Evolutionary conservation across 1,284 basidiomycete genomes (phyloP), one percentile per base, ranked within the genome.

Genomic region (Ganoderma meredithae): DNA sequence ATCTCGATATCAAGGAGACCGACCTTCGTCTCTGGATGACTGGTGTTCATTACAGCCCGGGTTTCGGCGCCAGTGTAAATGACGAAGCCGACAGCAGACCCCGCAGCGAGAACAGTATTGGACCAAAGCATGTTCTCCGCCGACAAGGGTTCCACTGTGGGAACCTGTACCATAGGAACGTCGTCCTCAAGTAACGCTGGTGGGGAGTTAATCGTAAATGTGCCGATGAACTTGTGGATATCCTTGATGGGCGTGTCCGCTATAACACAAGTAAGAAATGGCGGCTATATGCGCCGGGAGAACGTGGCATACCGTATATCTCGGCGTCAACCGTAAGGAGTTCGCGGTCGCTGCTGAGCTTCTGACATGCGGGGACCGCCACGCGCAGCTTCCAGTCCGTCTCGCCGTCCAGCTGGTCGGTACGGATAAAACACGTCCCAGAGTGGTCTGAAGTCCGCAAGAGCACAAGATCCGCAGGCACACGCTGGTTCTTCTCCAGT

Each of bases 361-460:
- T 90, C 81, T 98, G 96, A 39, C 93, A 95, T 33, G 91, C 85
- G 1, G 92, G 88, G 3, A 98, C 91, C 0, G 97, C 97, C 1
- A 98, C 91, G 12, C 95, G 90, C 62, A 99, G 83, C 80, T 99
- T 99, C 98, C 98, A 99, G 76, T 99, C 98, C 1, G 98, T 99
- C 81, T 99, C 98, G 56, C 98, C 98, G 74, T 99, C 98, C 12
- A 99, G 86, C 78, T 99, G 98, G 80, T 99, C 98, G 0, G 98
- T 99, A 6, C 97, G 87, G 64, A 99, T 94, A 80, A 99, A 99
- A 79, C 97, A 99, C 1, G 96, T 97, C 1, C 98, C 98, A 41
- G 92, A 90, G 4, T 86, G 80, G 72, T 96, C 97, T 1, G 90
- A 93, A 0, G 97, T 99, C 44, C 92, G 89, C 9, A 99, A 84